phyloP scores from a whole-genome alignment of 495 filamentous ascomycete species.

The Penicillium cataractarum region DNA sequence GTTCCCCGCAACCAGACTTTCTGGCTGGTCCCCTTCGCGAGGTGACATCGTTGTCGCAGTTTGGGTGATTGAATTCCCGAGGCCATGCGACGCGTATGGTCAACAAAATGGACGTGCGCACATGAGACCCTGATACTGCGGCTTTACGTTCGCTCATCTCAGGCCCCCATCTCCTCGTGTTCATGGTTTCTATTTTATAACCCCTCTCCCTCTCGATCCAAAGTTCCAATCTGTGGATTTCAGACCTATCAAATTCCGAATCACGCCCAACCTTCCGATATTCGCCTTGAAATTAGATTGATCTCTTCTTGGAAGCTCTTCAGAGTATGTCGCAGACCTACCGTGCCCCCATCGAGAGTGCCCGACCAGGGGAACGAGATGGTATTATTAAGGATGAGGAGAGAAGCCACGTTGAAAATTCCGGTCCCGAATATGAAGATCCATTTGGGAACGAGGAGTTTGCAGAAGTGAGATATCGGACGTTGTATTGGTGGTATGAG shows the following conservation, averaged over 20 bases:
- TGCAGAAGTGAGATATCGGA: conserved; percentile 37
- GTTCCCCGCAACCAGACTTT: background rate
- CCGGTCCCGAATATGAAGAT: conserved; percentile 15
- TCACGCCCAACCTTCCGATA: background rate
- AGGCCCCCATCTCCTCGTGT: background rate
- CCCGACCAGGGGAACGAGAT: background rate
- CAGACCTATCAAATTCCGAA: background rate
- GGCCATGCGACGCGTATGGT: background rate
- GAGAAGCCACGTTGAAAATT: background rate
- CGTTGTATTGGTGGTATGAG: conserved; percentile 40
- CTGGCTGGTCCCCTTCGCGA: background rate
- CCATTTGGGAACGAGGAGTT: conserved; percentile 32
- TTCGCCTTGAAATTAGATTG: background rate
- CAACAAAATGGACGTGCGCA: background rate
- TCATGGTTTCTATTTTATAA: background rate
- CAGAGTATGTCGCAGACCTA: background rate
- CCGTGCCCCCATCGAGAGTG: background rate
- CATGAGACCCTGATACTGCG: background rate
- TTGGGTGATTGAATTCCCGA: background rate
- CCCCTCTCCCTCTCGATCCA: background rate
- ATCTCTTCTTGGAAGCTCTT: background rate
- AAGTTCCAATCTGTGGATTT: background rate
- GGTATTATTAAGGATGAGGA: background rate
- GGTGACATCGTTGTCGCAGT: background rate
- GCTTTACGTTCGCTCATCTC: background rate